Conservation (phyloP, 148 eudicot species). For the Suaeda aralocaspica region DNA sequence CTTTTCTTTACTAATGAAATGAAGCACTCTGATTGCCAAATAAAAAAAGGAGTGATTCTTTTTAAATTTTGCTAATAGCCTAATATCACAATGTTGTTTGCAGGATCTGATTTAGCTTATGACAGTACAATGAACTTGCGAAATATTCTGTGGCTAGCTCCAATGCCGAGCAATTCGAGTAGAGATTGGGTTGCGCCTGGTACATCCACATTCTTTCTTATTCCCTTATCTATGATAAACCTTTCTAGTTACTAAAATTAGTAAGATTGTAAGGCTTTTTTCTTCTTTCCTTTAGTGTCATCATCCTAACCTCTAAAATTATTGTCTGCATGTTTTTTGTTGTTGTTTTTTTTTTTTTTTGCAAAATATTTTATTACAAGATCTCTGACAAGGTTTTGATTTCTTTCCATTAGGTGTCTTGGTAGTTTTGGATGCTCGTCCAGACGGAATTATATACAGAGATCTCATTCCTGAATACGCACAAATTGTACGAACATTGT, state of each 20-base stretch:
- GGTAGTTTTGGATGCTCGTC: constrained; percentile 88
- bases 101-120: constrained; percentile 72
- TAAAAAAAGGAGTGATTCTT: not conserved
- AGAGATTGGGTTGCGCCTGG: constrained; percentile 77
- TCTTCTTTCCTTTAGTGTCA: too few relatives aligned
- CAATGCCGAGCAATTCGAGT: constrained; percentile 61
- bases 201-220: constrained; percentile 22
- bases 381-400: not conserved
- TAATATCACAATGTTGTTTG: not conserved
- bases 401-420: constrained; percentile 62
- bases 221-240: constrained; percentile 1
- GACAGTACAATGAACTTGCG: constrained; percentile 79
- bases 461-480: constrained; percentile 91
- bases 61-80: not conserved
- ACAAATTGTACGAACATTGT: constrained; percentile 66
- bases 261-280: too few relatives aligned
- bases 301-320: not conserved
- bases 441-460: constrained; percentile 78
- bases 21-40: too few relatives aligned
- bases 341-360: not conserved
- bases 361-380: not conserved
- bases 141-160: constrained; percentile 97
- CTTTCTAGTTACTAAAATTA: too few relatives aligned
- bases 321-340: too few relatives aligned
- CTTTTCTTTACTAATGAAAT: too few relatives aligned